These are phyloP conservation scores for Claviceps arundinis DNA, from an alignment of 2,329 filamentous ascomycete genomes.

Conservation along the genomic window DNA sequence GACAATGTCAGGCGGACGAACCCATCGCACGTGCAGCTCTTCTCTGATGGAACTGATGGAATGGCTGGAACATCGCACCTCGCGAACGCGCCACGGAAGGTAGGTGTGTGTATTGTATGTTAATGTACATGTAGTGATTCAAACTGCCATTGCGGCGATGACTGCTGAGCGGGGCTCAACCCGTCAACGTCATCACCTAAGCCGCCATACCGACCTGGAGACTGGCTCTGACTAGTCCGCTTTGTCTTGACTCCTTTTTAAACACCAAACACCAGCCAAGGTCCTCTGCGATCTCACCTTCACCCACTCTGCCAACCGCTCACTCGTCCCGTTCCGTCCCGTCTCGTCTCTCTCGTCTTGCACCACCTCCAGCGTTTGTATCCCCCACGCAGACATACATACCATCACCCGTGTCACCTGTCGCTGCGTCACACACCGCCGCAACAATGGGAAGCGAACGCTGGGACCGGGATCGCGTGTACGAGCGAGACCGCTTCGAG, in stretches of 20 bases:
- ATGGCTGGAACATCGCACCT: not conserved
- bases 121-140: not conserved
- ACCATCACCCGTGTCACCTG: not conserved
- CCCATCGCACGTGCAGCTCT: not conserved
- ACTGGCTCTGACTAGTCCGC: not conserved
- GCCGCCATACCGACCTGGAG: no score
- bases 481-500: conserved; percentile 28
- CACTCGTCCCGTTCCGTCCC: no score
- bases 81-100: not conserved
- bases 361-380: no score
- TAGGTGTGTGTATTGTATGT: not conserved
- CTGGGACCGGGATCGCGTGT: conserved; percentile 44
- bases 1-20: not conserved
- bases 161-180: conserved; percentile 1
- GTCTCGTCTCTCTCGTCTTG: no score
- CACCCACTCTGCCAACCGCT: no score
- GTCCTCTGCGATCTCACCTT: no score
- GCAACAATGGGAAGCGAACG: conserved; percentile 20
- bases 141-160: not conserved
- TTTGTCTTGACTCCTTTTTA: not conserved
- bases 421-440: not conserved
- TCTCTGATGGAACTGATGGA: no score
- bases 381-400: not conserved
- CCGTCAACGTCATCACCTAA: conserved; percentile 7
- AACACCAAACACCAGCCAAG: not conserved